These are phyloP conservation scores for Exophiala viscosa DNA, from an alignment of 2,329 filamentous ascomycete species.

Conservation along the genomic window DNA sequence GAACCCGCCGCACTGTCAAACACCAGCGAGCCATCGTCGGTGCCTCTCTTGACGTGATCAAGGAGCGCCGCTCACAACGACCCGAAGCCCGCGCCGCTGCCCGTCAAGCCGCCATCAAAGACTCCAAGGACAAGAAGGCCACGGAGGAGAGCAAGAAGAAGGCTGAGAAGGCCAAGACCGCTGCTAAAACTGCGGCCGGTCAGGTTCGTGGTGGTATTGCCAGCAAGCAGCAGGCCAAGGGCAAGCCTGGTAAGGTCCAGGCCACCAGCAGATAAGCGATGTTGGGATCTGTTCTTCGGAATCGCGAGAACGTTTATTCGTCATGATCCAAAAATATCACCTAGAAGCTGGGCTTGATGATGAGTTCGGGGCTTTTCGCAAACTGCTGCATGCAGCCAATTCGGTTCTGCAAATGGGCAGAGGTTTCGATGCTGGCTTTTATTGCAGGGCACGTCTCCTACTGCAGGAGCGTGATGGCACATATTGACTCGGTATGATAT, in stretches of 20 bases:
- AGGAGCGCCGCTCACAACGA: constrained; percentile 93
- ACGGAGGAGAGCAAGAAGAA: constrained; percentile 89
- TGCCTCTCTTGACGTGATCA: constrained; percentile 99
- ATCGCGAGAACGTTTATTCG: no score
- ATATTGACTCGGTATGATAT: constrained; percentile 3
- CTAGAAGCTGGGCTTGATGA: no score
- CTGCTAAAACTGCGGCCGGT: constrained; percentile 69
- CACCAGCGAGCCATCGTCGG: constrained; percentile 97
- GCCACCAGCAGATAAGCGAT: constrained; percentile 54
- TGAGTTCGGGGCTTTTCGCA: no score
- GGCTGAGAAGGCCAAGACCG: constrained; percentile 97
- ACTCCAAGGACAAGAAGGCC: constrained; percentile 97
- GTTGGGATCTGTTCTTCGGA: no score
- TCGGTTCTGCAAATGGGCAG: no score
- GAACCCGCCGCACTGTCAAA: constrained; percentile 96
- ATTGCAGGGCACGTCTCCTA: background rate
- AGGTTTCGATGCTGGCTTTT: background rate
- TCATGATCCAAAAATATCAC: no score
- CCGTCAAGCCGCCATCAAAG: constrained; percentile 86
- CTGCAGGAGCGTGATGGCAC: background rate
- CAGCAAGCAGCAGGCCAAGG: constrained; percentile 98
- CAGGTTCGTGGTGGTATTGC: constrained; percentile 68
- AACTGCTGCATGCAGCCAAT: no score
- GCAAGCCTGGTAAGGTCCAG: constrained; percentile 77
- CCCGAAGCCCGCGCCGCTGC: constrained; percentile 93